Evolutionary conservation across 495 filamentous ascomycete species (phyloP), one percentile per base, ranked within the genome.

Genomic region (Chaetomium cochliodes): DNA sequence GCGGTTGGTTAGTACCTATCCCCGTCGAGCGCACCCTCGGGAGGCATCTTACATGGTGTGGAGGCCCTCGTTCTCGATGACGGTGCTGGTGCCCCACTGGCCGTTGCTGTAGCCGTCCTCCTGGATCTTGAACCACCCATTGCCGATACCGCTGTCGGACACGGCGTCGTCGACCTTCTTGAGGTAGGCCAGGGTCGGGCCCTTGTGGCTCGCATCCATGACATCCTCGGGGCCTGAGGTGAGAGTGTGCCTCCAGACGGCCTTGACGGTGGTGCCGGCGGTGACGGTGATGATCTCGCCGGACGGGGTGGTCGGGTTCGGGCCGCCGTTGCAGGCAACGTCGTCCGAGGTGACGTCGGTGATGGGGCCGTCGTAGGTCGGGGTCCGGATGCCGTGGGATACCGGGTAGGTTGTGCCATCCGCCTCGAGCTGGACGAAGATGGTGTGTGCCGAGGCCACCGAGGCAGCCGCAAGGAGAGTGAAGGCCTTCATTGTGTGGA

Each of bases 291-390:
- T 74, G 62, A 74, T 67, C 66, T 72, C 70, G 66, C 72, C 73
- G 53, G 72, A 66, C 0, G 75, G 67, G 7, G 73, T 74, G 15
- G 79, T 82, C 7, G 83, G 82, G 73, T 86, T 85, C 30, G 83
- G 80, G 11, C 76, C 72, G 22, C 84, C 83, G 65, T 86, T 85
- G 76, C 83, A 85, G 50, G 81, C 81, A 26, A 85, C 72, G 33
- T 79, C 72, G 64, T 77, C 73, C n/a, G 80, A 78, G 9, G 75
- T 77, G 28, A 85, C 84, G 58, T 86, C 80, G n/a, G 74, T 78
- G 65, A 85, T 84, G 20, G 83, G 83, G 53, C 82, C 72, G 64
- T 74, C 72, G 72, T 72, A 74, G 9, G 62, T 63, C 13, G 72
- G 72, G 3, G 72, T 50, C 44, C 72, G 70, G 25, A 74, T 68